Evolutionary conservation across 352 stramenopile genomes (phyloP), one percentile per base, ranked within the genome.

Genomic region (Phytophthora ramorum): DNA sequence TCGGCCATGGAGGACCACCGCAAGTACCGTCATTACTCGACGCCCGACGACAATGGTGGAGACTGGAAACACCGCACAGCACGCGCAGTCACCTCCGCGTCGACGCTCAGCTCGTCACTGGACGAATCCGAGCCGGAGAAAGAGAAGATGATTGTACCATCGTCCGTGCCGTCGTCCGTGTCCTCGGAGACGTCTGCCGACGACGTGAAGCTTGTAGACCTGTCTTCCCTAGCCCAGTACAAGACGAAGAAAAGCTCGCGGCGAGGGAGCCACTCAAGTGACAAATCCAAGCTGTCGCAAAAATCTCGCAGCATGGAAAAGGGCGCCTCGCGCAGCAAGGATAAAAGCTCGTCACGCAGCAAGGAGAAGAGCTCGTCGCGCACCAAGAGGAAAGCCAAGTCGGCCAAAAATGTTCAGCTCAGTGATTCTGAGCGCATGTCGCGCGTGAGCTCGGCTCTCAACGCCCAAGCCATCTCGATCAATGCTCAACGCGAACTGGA

Each of bases 401-500:
- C 82, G 12, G 75, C 78, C 1, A 81, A 78, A 19, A 79, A 73
- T 14, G 32, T 74, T 16, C 62, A 87, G 9, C 56, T 78, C 50
- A 83, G 63, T 41, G 74, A 77, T 14, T 81, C 76, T 7, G 76
- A 87, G 53, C 76, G 78, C 2, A 77, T 89, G 51, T 90, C 81
- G 4, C 81, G 77, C 14, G 60, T 92, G 3, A 92, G 73, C 41
- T 79, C 71, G 13, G 82, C 87, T 49, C 53, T 93, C 37, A 86
- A 81, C 41, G 82, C 78, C 14, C 84, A 91, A 55, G 69, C 73
- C 0, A 83, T 91, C 52, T 87, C 85, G 20, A 75, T 91, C n/a
- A 53, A 85, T n/a, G 85, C 83, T 12, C 83, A 91, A 65, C 84
- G 83, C 24, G 85, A 90, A 48, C 59, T 93, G 50, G 85, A 91